Evolutionary conservation across 257 asterid genomes (phyloP), one percentile per base, ranked within the genome.

Genomic region (Solanum verrucosum): DNA sequence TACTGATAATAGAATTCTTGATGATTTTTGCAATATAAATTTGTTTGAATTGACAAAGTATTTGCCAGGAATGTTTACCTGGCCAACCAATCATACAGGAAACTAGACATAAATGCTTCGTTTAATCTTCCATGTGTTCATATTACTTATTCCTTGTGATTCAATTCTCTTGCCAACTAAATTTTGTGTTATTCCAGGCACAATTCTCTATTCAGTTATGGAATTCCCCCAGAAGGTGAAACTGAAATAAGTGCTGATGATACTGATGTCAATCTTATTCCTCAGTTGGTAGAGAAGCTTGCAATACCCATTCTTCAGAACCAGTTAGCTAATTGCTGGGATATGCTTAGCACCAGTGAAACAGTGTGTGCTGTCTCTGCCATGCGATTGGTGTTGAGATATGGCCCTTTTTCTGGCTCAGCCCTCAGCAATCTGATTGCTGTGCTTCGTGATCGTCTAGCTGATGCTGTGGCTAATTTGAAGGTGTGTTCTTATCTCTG

Each of bases 221-320:
- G 99, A 44, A 89, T 92, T 67, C 91, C 91, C 60, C 91, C 91
- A 29, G 96, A 94, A 88, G 95, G 90, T 89, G 95, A 90, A 85
- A 91, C 83, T 35, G 90, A 88, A 82, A 88, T 84, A 84, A 90
- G 87, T 42, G 90, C 87, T 75, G 94, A 86, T 73, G 97, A 93
- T 38, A 91, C 93, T 29, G 99, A 97, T 93, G 94, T 95, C 84
- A 94, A 97, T 90, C 96, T 97, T 74, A 89, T 96, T 85, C 99
- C 98, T 37, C 91, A 91, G 87, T 88, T 96, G 88, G 95, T 97
- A 42, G 99, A 94, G 86, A 95, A 96, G 90, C 95, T 97, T 89
- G 99, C 98, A 16, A 89, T 97, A 85, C 99, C 99, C 82, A 93
- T 97, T 92, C 87, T 97, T 73, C 98, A 93, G 88, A 96, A 95